Conservation (phyloP, 2,329 filamentous ascomycete genomes). For the Trichoderma sp. region DNA sequence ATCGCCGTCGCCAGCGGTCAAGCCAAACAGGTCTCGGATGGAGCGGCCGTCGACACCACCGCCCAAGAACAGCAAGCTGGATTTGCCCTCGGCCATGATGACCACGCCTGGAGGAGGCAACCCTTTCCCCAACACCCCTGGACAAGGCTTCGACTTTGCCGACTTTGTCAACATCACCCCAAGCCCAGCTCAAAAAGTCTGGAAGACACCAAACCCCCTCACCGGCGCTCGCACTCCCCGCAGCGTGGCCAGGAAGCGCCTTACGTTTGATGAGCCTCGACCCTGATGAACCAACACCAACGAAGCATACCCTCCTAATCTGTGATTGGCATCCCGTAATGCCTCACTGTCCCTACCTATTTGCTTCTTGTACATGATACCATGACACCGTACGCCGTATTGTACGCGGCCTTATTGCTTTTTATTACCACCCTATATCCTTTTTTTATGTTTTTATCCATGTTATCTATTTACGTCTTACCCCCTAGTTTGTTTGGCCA, state of each 20-base stretch:
- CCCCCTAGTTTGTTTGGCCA: background rate
- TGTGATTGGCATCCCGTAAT: background rate
- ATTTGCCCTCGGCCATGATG: slow-evolving; percentile 81
- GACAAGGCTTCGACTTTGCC: slow-evolving; percentile 83
- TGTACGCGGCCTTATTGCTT: slow-evolving; percentile 7
- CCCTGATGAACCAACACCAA: slow-evolving; percentile 19
- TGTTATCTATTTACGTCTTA: background rate
- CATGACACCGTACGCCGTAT: slow-evolving; percentile 33
- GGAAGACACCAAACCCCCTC: slow-evolving; percentile 72
- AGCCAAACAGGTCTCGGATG: slow-evolving; percentile 48
- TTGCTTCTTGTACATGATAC: slow-evolving; percentile 37
- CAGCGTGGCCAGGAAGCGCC: slow-evolving; percentile 67
- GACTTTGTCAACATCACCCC: slow-evolving; percentile 98
- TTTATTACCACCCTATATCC: slow-evolving; percentile 14
- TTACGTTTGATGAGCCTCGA: slow-evolving; percentile 75
- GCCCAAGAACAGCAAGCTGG: slow-evolving; percentile 63
- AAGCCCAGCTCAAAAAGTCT: slow-evolving; percentile 84
- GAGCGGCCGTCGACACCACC: slow-evolving; percentile 75
- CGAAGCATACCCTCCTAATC: slow-evolving; percentile 6
- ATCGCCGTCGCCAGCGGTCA: slow-evolving; percentile 81
- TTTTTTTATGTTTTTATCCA: background rate
- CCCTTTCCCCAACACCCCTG: slow-evolving; percentile 72
- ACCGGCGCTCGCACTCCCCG: slow-evolving; percentile 51
- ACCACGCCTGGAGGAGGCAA: slow-evolving; percentile 74
- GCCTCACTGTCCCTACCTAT: slow-evolving; percentile 19